Base-by-base conservation (phyloP, 495 filamentous ascomycete genomes). In the Clavariopsis aquatica region DNA sequence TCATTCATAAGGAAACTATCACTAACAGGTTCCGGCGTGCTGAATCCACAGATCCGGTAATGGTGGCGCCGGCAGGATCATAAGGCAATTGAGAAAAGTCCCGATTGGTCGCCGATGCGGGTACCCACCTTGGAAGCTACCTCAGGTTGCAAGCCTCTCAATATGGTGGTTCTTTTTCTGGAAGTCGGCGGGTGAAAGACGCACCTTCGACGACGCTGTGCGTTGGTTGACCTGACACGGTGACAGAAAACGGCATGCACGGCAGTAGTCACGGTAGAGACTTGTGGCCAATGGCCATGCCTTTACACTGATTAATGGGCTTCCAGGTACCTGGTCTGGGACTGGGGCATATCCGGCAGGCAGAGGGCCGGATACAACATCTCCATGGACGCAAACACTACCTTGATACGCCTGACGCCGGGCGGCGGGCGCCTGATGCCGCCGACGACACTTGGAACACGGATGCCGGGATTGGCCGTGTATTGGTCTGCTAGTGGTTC, bases 171-270 rank as follows among this genome's bases (percentile, higher is more conserved):
- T 2, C 27, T 43, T 26, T 20, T 4, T 20, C 29, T 56, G 5
- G 54, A 36, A 55, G 8, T 34, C 6, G 38, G 38, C 49, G 54
- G 45, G 17, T n/a, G 13, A 52, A 28, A 49, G 52, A 10, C 34
- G 45, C 49, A 49, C 47, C 64, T 17, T n/a, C 23, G 23, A 12
- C n/a, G 51, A 65, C 52, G 62, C 68, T 53, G 57, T 62, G 57
- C 62, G 15, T 52, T 60, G 27, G 22, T 51, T 59, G 58, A 41
- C 68, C 62, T 47, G 64, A 52, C 28, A 51, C 15, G 52, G 22
- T 70, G 68, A 70, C 68, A 66, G 68, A 66, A 70, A 70, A 70
- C 68, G 63, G 62, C 63, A 70, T 26, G 57, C 68, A 70, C 68
- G 43, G 51, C 63, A 70, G 66, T 17, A 53, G 28, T 29, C 34